These are phyloP conservation scores for Alternaria gansuensis DNA, from an alignment of 2,329 filamentous ascomycete genomes.

Conservation along the genomic window DNA sequence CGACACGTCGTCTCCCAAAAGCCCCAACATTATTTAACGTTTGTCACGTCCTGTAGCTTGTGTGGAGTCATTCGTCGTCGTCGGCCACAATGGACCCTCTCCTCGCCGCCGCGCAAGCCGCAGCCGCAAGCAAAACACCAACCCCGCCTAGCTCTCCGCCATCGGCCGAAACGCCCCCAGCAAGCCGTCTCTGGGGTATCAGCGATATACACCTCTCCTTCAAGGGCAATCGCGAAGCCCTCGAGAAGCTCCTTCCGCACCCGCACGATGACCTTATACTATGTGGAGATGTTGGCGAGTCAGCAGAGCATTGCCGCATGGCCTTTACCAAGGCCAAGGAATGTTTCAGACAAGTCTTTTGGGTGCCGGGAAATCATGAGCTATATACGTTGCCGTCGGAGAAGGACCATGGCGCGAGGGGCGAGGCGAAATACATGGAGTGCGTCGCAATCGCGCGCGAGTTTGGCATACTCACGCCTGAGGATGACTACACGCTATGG, in stretches of 20 bases:
- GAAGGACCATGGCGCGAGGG: constrained; percentile 52
- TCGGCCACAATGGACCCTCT: constrained; percentile 37
- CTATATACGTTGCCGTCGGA: constrained; percentile 62
- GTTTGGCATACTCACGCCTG: constrained; percentile 64
- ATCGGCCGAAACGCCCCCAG: constrained; percentile 21
- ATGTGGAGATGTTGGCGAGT: constrained; percentile 55
- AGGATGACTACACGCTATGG: constrained; percentile 65
- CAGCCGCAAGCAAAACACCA: constrained; percentile 16
- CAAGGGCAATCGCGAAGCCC: constrained; percentile 57
- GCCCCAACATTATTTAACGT: not conserved
- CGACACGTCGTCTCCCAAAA: not conserved
- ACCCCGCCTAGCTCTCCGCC: constrained; percentile 21
- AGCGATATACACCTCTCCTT: constrained; percentile 59
- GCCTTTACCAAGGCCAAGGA: constrained; percentile 53
- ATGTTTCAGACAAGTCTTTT: constrained; percentile 61
- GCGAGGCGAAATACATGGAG: constrained; percentile 64
- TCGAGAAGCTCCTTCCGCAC: constrained; percentile 52
- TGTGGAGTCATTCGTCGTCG: not conserved
- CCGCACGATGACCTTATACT: constrained; percentile 58
- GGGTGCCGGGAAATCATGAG: constrained; percentile 68
- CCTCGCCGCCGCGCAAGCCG: constrained; percentile 30
- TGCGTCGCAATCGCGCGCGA: constrained; percentile 63
- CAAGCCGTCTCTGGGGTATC: constrained; percentile 56
- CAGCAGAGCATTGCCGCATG: constrained; percentile 44
- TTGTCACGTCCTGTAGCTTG: not conserved